phyloP scores from a whole-genome alignment of 305 asterid species.

The Caryopteris hybrid region DNA sequence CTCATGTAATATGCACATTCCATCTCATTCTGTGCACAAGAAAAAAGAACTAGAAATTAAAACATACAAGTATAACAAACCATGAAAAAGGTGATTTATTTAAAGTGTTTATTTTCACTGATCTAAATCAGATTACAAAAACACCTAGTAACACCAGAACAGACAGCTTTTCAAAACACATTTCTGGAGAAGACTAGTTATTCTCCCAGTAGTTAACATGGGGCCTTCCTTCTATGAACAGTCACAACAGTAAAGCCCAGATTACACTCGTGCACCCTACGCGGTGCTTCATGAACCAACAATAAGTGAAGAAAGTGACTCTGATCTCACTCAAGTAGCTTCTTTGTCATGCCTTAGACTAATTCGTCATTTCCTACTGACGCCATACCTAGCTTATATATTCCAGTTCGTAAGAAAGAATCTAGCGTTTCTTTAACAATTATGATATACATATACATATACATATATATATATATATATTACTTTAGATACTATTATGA shows the following conservation, averaged over 20 bases:
- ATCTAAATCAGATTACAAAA: constrained; percentile 13
- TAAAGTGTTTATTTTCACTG: background rate
- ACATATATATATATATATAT: background rate
- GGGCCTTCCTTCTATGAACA: background rate
- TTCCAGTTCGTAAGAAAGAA: constrained; percentile 1
- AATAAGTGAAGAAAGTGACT: background rate
- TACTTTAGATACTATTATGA: background rate
- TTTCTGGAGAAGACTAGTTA: constrained; percentile 1
- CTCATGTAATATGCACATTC: constrained; percentile 91
- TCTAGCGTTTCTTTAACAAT: background rate
- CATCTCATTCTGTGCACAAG: constrained; percentile 55
- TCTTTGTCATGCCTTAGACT: constrained; percentile 1
- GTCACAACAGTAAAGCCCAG: background rate
- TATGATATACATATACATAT: background rate
- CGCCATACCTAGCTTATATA: constrained; percentile 6
- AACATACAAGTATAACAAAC: background rate
- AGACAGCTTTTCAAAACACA: background rate
- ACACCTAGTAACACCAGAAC: background rate
- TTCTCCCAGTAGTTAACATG: background rate
- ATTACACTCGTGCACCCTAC: background rate
- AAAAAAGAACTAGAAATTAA: constrained; percentile 23
- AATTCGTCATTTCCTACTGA: constrained; percentile 1
- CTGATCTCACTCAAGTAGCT: background rate
- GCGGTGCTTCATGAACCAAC: background rate
- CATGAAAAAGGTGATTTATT: background rate